Base-by-base conservation (phyloP, 805 yeast species). In the Saturnispora dispora region DNA sequence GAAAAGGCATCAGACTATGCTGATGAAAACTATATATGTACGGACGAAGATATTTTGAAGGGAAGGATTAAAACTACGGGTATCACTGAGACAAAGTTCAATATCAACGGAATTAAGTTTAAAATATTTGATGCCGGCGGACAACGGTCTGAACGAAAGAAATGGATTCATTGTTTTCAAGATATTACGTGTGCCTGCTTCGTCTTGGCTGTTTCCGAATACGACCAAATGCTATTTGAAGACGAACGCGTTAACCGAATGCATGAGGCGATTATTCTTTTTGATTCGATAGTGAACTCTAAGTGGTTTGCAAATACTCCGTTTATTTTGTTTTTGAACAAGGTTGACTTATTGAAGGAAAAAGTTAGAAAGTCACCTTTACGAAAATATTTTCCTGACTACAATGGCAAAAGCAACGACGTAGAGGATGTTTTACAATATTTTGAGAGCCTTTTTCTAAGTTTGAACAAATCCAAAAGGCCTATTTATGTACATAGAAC, bases 51-150 rank as follows among this genome's bases (percentile, higher is more conserved):
- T 66, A 89, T 93, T 51, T 70, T 93, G 57, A 83, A 79, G 60
- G 98, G 96, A 4, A 75, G 99, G 35, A 87, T 93, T 60, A 90
- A 91, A 68, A 91, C 99, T 13, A 90, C 97, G 0, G 99, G 99
- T 3, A 88, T 93, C 49, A 85, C 95, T 1, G 96, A 91, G 65
- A 85, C 93, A 5, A 77, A 74, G 50, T 90, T 93, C 69, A 73
- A 74, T 51, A 79, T 91, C 54, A 72, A 72, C 47, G 79, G 81
- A 9, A 76, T 81, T 45, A 78, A 74, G 56, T 83, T 90, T 64
- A 82, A 81, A 60, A 87, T 93, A 41, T 70, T 89, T 43, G 99
- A 93, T 72, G 98, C 96, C 4, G 99, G 99, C 49, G 99, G 99
- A 2, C 97, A 90, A 69, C 71, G 96, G 54, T 80, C 88, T 20